phyloP scores from a whole-genome alignment of 768 basidiomycete genomes.

The Agrocybe chaxingu region DNA sequence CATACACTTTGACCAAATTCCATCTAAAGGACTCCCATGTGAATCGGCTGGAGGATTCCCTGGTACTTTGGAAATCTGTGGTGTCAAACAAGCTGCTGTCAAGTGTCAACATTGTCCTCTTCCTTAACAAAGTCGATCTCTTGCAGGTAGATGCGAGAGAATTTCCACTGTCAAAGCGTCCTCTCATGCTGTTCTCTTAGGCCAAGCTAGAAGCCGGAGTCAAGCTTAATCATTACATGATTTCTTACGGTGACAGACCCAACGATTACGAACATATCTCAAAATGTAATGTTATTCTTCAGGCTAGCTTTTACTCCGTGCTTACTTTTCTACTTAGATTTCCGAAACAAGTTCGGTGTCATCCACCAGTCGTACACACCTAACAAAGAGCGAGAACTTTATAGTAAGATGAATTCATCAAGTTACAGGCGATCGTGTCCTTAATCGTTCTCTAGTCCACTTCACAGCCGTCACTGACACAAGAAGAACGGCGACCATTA shows the following conservation, averaged over 20 bases:
- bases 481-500: conserved; percentile 67
- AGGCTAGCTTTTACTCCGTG: background rate
- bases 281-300: conserved; percentile 48
- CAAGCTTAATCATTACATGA: conserved; percentile 64
- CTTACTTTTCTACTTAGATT: conserved; percentile 44
- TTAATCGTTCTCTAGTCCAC: conserved; percentile 49
- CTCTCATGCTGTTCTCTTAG: conserved; percentile 27
- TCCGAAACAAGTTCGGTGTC: conserved; percentile 68
- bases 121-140: conserved; percentile 80
- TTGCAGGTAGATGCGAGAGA: conserved; percentile 46
- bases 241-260: conserved; percentile 66
- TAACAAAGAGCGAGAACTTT: conserved; percentile 70
- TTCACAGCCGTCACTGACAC: conserved; percentile 83
- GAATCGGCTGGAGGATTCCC: conserved; percentile 78
- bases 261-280: conserved; percentile 79
- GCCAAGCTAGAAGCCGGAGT: conserved; percentile 77
- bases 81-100: conserved; percentile 71
- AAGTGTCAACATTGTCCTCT: conserved; percentile 76
- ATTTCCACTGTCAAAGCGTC: conserved; percentile 2
- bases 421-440: background rate
- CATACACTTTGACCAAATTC: conserved; percentile 5
- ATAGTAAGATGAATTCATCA: conserved; percentile 44
- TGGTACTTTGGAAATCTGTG: conserved; percentile 70
- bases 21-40: conserved; percentile 59
- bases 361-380: conserved; percentile 66